Base-by-base conservation (phyloP, 2,329 filamentous ascomycete species). In the Aspergillus sojae region DNA sequence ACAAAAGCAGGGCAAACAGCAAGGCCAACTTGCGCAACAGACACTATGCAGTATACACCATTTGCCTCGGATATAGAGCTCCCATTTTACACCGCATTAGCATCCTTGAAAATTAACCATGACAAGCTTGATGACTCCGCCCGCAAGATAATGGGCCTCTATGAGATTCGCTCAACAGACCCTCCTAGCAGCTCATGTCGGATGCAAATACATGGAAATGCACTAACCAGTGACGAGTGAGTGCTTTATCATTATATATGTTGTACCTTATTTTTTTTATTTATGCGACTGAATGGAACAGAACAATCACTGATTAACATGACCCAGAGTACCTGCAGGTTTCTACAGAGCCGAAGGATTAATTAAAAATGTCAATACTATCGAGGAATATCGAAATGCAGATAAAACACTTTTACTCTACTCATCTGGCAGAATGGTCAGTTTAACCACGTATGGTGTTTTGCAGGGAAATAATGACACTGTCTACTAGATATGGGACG, bases 101-200 rank as follows among this genome's bases (percentile, higher is more conserved):
- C 96, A 64, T 88, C 90, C 6, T 91, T 91, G 69, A 99, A 99
- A 81, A 93, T 99, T 76, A 93, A 98, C 77, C 90, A 96, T 85
- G 95, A 97, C 81, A 97, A 94, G 80, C 91, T 99, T 58, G 92
- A 97, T 81, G 94, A 96, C 78, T 96, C 94, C 11, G 91, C 93
- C 28, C 91, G 94, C 52, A 89, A 90, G 64, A 86, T 98, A 3
- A 84, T 96, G 34, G 95, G 95, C 4, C 81, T 97, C 50, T 99
- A 99, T 77, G 93, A 97, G 79, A 88, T 95, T 69, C 90, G 91
- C 50, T 83, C 88, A 12, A 83, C 84, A 48, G 90, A 92, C 70
- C 81, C 88, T 45, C 88, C 92, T 0, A 89, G 91, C 70, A 85
- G 90, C 60, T 95, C 92, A 69, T 92, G 91, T 77, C 91, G 90